Evolutionary conservation across 169 alveolate genomes (phyloP).

Genomic region (Plasmodium reichenowi): DNA sequence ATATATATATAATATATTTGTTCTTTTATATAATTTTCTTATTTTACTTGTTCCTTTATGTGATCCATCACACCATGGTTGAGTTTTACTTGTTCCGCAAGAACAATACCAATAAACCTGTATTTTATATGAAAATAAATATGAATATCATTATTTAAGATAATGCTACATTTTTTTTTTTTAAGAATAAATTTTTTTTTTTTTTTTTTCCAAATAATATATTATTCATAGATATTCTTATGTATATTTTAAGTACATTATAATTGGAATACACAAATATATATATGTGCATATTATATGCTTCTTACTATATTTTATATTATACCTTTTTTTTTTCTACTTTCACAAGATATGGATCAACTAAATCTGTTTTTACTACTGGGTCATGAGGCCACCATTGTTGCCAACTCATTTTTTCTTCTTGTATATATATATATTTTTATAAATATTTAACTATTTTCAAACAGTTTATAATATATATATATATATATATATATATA

Average conservation of each 20-base stretch:
- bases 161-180: not conserved
- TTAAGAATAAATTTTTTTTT: constrained; percentile 8
- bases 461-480: too few relatives aligned
- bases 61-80: constrained; percentile 88
- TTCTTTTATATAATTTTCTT: not conserved
- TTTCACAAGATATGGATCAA: constrained; percentile 85
- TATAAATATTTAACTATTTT: too few relatives aligned
- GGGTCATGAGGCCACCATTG: constrained; percentile 90
- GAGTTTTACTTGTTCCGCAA: constrained; percentile 82
- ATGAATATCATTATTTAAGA: too few relatives aligned
- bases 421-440: too few relatives aligned
- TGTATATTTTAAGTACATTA: constrained; percentile 3
- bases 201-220: not conserved
- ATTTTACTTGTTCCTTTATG: constrained; percentile 84
- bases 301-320: not conserved
- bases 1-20: not conserved
- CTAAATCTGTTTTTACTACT: constrained; percentile 80
- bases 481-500: too few relatives aligned
- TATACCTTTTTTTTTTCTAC: constrained; percentile 83
- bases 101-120: constrained; percentile 89
- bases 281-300: not conserved
- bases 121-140: constrained; percentile 1
- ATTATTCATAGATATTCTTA: not conserved
- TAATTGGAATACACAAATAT: constrained; percentile 2
- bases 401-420: constrained; percentile 82